These are phyloP conservation scores for Sporopachydermia quercuum DNA, from an alignment of 805 yeast species.

Conservation along the genomic window DNA sequence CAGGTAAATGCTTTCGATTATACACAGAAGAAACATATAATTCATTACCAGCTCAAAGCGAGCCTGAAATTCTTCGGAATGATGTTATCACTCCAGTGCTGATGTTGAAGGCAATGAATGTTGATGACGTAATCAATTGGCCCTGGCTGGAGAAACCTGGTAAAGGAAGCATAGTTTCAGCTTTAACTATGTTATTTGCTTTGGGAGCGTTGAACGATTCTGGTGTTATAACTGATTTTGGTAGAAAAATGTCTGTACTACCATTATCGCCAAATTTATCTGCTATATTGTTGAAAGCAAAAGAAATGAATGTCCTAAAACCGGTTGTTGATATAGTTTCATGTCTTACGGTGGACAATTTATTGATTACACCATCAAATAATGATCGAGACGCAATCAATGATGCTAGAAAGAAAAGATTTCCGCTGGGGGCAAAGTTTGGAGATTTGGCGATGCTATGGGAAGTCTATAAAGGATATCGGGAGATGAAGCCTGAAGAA, in stretches of 20 bases:
- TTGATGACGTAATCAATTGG: conserved; percentile 75
- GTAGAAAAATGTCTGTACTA: conserved; percentile 73
- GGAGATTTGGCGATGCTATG: conserved; percentile 81
- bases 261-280: conserved; percentile 91
- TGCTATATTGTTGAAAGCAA: conserved; percentile 66
- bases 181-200: conserved; percentile 63
- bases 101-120: conserved; percentile 70
- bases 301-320: conserved; percentile 31
- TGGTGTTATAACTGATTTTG: conserved; percentile 67
- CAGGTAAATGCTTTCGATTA: conserved; percentile 79
- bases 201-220: conserved; percentile 63
- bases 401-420: conserved; percentile 51
- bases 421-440: conserved; percentile 52
- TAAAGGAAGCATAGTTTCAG: conserved; percentile 55
- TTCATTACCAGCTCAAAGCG: conserved; percentile 59
- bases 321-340: conserved; percentile 81
- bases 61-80: conserved; percentile 81
- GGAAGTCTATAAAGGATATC: conserved; percentile 52
- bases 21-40: conserved; percentile 60
- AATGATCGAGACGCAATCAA: conserved; percentile 77
- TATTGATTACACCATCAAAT: conserved; percentile 63
- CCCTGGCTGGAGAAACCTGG: conserved; percentile 91
- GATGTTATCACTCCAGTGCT: conserved; percentile 77
- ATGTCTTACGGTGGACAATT: conserved; percentile 84
- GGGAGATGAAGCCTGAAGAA: conserved; percentile 35